Evolutionary conservation across 2,329 filamentous ascomycete species (phyloP), one percentile per base, ranked within the genome.

Genomic region (Tolypocladium amazonense): DNA sequence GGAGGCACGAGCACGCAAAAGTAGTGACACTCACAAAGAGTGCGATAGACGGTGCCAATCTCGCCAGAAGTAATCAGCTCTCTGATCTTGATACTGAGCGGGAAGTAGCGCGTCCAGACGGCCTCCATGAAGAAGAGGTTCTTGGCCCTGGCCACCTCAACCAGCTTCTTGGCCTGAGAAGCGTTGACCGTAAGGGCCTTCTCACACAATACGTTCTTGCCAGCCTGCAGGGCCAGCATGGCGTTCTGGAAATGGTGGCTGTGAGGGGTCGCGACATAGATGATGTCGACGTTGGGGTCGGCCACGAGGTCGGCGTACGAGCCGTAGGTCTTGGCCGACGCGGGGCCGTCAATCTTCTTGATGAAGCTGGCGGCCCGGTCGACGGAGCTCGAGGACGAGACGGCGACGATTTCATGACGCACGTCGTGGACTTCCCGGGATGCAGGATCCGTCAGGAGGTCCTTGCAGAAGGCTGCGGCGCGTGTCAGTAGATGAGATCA

Each of bases 231-330:
- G 52, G 87, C 88, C n/a, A 95, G 82, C 84, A 92, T 90, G 64
- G 85, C 83, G 75, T 96, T 93, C 73, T 95, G 90, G 77, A 92
- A 96, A 77, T 96, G 92, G 73, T 96, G 92, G 67, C 89, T 92
- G 77, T 96, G 92, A 20, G 92, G 92, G 4, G 92, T 96, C 30
- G 90, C 91, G 59, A 96, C 84, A 73, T 96, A 96, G 75, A 96
- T 76, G 66, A 95, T 89, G 72, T 96, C 89, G 65, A 96, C 83
- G 67, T 90, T 82, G 8, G 87, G 77, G 71, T 96, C 90, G 57
- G 83, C 81, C 33, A 93, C 90, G 35, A 96, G 82, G 71, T 92
- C 89, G 62, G 86, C 81, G 74, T 96, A 96, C 14, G 87, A 90
- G 61, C 88, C 89, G 70, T 96, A 95, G 12, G 87, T 81, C 66